Base-by-base conservation (phyloP, 129 eudicot species). In the Chrysanthemum lavandulifolium region DNA sequence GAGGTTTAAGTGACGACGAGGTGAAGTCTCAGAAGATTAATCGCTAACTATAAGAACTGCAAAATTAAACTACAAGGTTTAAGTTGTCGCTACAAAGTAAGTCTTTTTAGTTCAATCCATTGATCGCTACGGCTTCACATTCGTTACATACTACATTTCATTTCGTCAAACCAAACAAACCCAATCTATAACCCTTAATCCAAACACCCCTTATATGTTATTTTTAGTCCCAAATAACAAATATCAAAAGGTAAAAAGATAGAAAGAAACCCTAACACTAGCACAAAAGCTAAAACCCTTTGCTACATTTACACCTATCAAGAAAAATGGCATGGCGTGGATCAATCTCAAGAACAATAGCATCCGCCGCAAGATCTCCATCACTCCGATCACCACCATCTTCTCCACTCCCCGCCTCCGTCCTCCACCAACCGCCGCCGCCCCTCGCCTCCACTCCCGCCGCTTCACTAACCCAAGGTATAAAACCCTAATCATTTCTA, bases 251-350 rank as follows among this genome's bases (percentile, higher is more conserved):
- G 57, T 3, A 13, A 52, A 13, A 52, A 55, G 63, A 69, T 16
- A 69, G 61, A 58, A n/a, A 72, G 76, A 72, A 74, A 74, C 78
- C 78, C 72, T 66, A 51, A 19, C 0, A 23, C 12, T 13, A 31
- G 67, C 33, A 59, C 64, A 59, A 59, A 67, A 67, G 43, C 72
- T 67, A 74, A 74, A 74, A 74, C 78, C 78, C 78, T 74, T 12
- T 16, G 27, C 1, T 23, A 0, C 25, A 23, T 23, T 23, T 56
- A 16, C 7, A 3, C 23, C 16, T 7, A 8, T 6, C 7, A 51
- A 54, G 55, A 66, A 11, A 77, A 74, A 92, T 92, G 97, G 97
- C 97, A 57, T 89, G 92, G 88, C 96, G 94, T 66, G 91, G 93
- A 72, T 88, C 96, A 13, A 16, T 89, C 61, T 83, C 97, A 55